Conservation (phyloP, 768 basidiomycete genomes). For the Termitomyces sp. region DNA sequence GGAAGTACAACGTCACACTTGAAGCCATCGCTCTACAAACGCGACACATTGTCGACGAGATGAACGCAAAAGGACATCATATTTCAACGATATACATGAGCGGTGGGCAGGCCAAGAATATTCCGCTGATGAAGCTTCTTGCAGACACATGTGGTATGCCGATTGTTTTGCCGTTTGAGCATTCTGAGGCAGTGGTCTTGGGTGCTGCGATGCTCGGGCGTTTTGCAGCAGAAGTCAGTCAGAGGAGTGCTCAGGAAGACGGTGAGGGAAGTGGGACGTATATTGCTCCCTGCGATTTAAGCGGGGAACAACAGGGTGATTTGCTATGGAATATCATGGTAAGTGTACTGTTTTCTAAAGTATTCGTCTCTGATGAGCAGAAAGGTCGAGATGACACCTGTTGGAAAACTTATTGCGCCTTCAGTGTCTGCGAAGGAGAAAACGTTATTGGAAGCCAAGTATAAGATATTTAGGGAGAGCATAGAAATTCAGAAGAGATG, state of each 20-base stretch:
- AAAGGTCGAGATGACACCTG: slow-evolving; percentile 89
- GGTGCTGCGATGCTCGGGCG: slow-evolving; percentile 94
- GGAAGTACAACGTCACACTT: slow-evolving; percentile 85
- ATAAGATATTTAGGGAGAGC: slow-evolving; percentile 84
- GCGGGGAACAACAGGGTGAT: slow-evolving; percentile 46
- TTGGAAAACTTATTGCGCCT: slow-evolving; percentile 68
- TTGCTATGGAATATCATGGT: slow-evolving; percentile 93
- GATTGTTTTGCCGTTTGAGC: slow-evolving; percentile 74
- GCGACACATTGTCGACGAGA: slow-evolving; percentile 85
- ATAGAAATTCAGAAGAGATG: slow-evolving; percentile 88
- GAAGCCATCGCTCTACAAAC: slow-evolving; percentile 95
- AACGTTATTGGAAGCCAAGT: slow-evolving; percentile 84
- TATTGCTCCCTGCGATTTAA: slow-evolving; percentile 17
- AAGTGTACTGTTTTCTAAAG: slow-evolving; percentile 11
- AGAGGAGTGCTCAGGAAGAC: slow-evolving; percentile 12
- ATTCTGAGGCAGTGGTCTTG: slow-evolving; percentile 79
- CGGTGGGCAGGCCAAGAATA: slow-evolving; percentile 90
- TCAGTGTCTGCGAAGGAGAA: slow-evolving; percentile 56
- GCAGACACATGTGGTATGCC: slow-evolving; percentile 80
- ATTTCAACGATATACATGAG: slow-evolving; percentile 87
- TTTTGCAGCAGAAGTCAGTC: slow-evolving; percentile 62
- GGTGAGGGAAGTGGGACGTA: slow-evolving; percentile 17
- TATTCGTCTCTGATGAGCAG: slow-evolving; percentile 18
- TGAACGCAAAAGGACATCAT: slow-evolving; percentile 80
- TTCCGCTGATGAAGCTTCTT: slow-evolving; percentile 81